These are phyloP conservation scores for Ascochyta pisi DNA, from an alignment of 2,329 filamentous ascomycete species.

Conservation along the genomic window DNA sequence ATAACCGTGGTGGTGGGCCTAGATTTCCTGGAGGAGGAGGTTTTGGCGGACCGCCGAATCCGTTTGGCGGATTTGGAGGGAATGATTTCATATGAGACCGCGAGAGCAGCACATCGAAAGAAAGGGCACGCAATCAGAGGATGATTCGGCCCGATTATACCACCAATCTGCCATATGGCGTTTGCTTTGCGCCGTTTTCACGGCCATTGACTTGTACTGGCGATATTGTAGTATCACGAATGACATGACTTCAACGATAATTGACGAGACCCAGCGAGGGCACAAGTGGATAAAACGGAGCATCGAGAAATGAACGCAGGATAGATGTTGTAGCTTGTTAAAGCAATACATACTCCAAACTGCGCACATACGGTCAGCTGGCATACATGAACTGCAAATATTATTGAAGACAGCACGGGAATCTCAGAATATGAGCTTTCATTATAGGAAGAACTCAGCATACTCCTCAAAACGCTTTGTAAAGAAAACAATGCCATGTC, in stretches of 20 bases:
- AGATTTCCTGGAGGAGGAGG: conserved; percentile 52
- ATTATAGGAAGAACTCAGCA: too few species aligned
- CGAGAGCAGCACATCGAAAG: not conserved
- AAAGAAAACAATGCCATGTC: too few species aligned
- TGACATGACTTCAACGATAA: not conserved
- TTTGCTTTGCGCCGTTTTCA: too few species aligned
- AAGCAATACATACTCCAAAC: too few species aligned
- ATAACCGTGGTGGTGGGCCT: conserved; percentile 39
- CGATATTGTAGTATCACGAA: not conserved
- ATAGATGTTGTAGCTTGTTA: not conserved
- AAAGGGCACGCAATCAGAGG: not conserved
- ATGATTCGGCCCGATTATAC: not conserved
- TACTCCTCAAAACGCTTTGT: too few species aligned
- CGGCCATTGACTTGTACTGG: not conserved
- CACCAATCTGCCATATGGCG: not conserved
- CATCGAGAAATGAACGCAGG: not conserved
- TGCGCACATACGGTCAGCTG: too few species aligned
- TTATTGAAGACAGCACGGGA: too few species aligned
- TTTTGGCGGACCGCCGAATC: conserved; percentile 59
- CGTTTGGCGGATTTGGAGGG: conserved; percentile 66
- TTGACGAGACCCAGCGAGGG: not conserved
- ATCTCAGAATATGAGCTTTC: too few species aligned
- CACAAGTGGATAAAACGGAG: not conserved
- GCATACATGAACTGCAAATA: too few species aligned
- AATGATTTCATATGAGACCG: conserved; percentile 61